Evolutionary conservation across 2,329 filamentous ascomycete genomes (phyloP), one percentile per base, ranked within the genome.

Genomic region (Lecanicillium sp.): DNA sequence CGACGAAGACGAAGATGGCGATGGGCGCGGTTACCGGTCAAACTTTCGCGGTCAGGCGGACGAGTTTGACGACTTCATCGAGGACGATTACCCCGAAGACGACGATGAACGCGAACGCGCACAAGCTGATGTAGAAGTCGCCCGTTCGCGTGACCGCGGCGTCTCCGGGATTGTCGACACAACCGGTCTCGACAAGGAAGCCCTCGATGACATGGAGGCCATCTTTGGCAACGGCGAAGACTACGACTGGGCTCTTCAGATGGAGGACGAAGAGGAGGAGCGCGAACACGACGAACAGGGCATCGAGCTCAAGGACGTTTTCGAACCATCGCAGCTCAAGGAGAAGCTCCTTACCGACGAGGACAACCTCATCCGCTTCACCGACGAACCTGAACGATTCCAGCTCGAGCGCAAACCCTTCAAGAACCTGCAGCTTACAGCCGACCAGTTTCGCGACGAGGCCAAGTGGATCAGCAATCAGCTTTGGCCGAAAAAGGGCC

Each of bases 181-280:
- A 8, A 81, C 87, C 5, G 90, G 90, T 2, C 78, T 98, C 19
- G 90, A 95, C 62, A 90, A 95, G 64, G 88, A 90, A 58, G 87
- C 90, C 4, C 76, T 97, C 29, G 91, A 97, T 63, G 93, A 97
- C 62, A 95, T 97, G 86, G 86, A 93, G 57, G 86, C 85, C 49
- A 95, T 95, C 30, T 98, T 98, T 58, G 93, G 93, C 52, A 89
- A 95, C 61, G 91, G 93, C 48, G 89, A 88, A 55, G 93, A 98
- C 61, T 98, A 97, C 62, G 84, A 90, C 57, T 98, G 94, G 83
- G 93, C 91, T 8, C 72, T 98, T 40, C 86, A 91, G 44, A 75
- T 91, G 60, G 90, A 97, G 65, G 87, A 93, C 38, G 84, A 90
- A 42, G 86, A 90, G 55, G 87, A 94, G 55, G 83, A 87, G 40